These are phyloP conservation scores for Chenopodium album DNA, from an alignment of 148 eudicot species.

Conservation along the genomic window DNA sequence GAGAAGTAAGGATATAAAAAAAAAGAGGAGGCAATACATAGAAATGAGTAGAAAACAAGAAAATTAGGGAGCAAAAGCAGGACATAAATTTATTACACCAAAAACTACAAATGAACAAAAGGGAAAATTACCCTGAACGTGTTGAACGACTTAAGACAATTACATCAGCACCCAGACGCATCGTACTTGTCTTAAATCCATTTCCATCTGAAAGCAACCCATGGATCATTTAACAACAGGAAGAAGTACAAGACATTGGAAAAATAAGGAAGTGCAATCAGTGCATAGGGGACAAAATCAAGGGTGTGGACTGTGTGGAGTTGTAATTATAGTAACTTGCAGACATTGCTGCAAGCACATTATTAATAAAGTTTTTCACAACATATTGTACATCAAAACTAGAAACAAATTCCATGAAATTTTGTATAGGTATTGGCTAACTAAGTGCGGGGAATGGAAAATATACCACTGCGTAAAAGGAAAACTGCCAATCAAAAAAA, in stretches of 20 bases:
- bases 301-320: not conserved
- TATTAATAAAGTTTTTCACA: not conserved
- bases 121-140: slow-evolving; percentile 54
- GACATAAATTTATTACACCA: not conserved
- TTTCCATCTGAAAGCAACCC: slow-evolving; percentile 70
- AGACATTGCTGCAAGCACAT: not conserved
- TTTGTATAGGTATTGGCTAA: not conserved
- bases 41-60: not conserved
- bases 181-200: slow-evolving; percentile 98
- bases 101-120: not conserved
- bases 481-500: not conserved
- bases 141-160: slow-evolving; percentile 83
- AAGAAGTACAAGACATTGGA: not conserved
- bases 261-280: not conserved
- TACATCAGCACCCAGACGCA: slow-evolving; percentile 97
- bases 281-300: not conserved
- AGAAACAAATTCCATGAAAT: not conserved
- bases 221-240: slow-evolving; percentile 12
- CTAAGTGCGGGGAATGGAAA: not conserved
- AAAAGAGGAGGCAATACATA: not conserved
- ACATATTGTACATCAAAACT: not conserved
- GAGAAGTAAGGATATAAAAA: not conserved
- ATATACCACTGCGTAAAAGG: not conserved
- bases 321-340: not conserved
- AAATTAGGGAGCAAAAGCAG: not conserved